Evolutionary conservation across 768 basidiomycete genomes (phyloP).

Genomic region (Naganishia friedmannii): DNA sequence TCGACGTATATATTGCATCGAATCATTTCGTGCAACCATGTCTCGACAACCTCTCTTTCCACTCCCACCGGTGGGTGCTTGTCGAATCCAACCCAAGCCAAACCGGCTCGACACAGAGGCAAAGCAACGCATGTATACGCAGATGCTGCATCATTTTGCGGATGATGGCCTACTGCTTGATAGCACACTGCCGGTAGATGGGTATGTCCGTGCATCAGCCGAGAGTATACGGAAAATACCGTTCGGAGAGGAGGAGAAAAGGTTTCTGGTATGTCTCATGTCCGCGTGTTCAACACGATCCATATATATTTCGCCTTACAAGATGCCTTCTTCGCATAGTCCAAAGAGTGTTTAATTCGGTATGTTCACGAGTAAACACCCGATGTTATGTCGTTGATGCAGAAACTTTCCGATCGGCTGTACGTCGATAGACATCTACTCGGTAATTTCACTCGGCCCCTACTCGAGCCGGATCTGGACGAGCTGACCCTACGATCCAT

Average conservation of each 20-base stretch:
- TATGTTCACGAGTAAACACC: background rate
- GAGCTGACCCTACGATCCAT: background rate
- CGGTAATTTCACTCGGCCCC: background rate
- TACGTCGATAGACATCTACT: background rate
- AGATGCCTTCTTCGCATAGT: background rate
- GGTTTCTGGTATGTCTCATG: constrained; percentile 15
- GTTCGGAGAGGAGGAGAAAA: constrained; percentile 20
- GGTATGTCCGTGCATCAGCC: background rate
- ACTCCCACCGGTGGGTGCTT: constrained; percentile 3
- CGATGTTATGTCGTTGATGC: background rate
- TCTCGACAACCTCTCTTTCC: constrained; percentile 14
- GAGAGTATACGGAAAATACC: background rate
- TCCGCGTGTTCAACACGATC: background rate
- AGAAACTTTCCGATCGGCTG: background rate
- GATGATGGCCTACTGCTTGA: constrained; percentile 5
- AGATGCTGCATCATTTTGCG: constrained; percentile 19
- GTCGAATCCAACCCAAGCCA: constrained; percentile 19
- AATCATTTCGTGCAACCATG: background rate
- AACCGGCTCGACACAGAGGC: constrained; percentile 20
- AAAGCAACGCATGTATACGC: constrained; percentile 4
- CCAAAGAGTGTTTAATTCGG: constrained; percentile 26
- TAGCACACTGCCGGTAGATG: constrained; percentile 4
- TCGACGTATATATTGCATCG: background rate
- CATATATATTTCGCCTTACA: background rate
- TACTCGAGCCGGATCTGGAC: background rate